phyloP scores from a whole-genome alignment of 2,329 filamentous ascomycete genomes.

The Fusarium concolor region DNA sequence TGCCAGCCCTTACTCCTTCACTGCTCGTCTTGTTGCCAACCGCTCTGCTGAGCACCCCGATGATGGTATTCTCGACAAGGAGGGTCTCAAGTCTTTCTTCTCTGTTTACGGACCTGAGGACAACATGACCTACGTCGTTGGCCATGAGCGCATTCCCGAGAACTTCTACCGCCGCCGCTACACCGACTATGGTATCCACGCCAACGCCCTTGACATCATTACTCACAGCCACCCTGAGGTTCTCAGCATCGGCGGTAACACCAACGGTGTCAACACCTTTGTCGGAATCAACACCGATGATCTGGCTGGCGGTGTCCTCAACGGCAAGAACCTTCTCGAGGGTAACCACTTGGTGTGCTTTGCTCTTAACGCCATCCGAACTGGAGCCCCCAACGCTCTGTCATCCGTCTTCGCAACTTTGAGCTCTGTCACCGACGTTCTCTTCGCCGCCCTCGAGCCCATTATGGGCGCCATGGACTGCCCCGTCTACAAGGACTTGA shows the following conservation, averaged over 20 bases:
- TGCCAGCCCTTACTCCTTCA: constrained; percentile 61
- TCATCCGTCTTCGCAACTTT: constrained; percentile 52
- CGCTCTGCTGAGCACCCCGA: constrained; percentile 55
- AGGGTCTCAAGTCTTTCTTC: constrained; percentile 60
- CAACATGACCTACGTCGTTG: constrained; percentile 56
- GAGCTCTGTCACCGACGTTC: constrained; percentile 17
- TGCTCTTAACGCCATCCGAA: constrained; percentile 53
- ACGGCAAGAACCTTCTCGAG: constrained; percentile 54
- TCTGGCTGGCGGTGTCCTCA: constrained; percentile 59
- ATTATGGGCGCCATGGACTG: constrained; percentile 35
- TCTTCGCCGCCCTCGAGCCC: constrained; percentile 36
- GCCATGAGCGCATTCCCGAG: constrained; percentile 63
- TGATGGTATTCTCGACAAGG: constrained; percentile 46
- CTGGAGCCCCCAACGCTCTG: constrained; percentile 56
- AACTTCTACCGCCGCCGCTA: constrained; percentile 61
- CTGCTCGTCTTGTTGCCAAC: constrained; percentile 57
- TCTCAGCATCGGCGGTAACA: constrained; percentile 63
- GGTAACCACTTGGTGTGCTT: constrained; percentile 61
- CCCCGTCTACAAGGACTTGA: constrained; percentile 31
- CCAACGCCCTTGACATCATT: constrained; percentile 56
- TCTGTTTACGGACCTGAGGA: constrained; percentile 54
- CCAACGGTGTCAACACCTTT: constrained; percentile 63
- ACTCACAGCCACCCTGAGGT: constrained; percentile 56
- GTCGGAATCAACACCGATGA: constrained; percentile 57
- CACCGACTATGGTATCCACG: constrained; percentile 58